Base-by-base conservation (phyloP, 2,329 filamentous ascomycete genomes). In the Aspergillus spinulosporus region DNA sequence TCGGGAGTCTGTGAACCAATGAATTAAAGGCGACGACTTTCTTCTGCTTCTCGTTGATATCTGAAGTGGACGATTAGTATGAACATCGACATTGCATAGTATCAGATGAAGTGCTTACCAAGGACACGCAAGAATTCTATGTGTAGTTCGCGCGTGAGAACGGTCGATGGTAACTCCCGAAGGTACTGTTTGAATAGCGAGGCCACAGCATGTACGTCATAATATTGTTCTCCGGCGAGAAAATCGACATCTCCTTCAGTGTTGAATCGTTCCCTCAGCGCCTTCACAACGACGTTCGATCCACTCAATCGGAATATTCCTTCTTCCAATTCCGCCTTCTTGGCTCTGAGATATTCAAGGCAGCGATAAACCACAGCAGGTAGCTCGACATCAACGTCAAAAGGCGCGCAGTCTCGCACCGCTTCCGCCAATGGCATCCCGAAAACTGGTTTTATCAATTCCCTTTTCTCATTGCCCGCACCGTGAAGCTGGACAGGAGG, bases 241-340 rank as follows among this genome's bases (percentile, higher is more conserved):
- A 99, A 80, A 70, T 96, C 91, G 62, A 99, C 84, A 69, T 99
- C 94, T 45, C 92, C 88, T 77, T 99, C 92, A 3, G 76, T 86
- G 72, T 99, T 97, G 79, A 99, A 99, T 2, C 92, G 87, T 71
- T 97, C 93, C 59, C 89, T 89, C 43, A 99, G 82, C 56, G 86
- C 86, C 74, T 93, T 96, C 75, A 99, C 96, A 49, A 96, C 88
- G 53, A 95, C 84, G 69, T 96, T 97, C 0, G 93, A 97, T n/a
- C 94, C 94, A 72, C 92, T 97, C 42, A 99, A 81, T 51, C 94
- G 87, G 81, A 99, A 99, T 42, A 99, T 96, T 42, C 94, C 94
- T 74, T 99, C 94, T 72, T 99, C 94, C 4, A 81, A 81, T 47
- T 88, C 82, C 8, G 92, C 94, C 60, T 89, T 85, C 76, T 92